Evolutionary conservation across 176 grass and related monocot species (phyloP).

Genomic region (Thinopyrum elongatum): DNA sequence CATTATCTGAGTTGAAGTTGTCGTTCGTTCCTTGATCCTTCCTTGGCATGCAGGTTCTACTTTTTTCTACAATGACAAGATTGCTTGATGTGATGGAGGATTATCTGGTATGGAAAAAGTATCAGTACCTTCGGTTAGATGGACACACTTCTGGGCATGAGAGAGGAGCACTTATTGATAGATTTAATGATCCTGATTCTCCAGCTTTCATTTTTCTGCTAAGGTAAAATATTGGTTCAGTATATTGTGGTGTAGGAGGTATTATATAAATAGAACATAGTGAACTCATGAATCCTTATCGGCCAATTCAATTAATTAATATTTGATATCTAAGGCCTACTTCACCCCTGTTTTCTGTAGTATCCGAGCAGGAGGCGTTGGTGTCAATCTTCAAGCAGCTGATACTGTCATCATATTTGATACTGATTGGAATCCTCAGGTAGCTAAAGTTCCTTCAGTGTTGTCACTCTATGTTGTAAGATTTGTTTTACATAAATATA

Average conservation of each 20-base stretch:
- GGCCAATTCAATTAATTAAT: conserved; percentile 9
- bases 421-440: conserved; percentile 99
- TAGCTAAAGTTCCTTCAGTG: conserved; percentile 33
- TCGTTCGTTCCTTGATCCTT: conserved; percentile 23
- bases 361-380: conserved; percentile 97
- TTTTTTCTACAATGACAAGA: conserved; percentile 99
- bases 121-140: conserved; percentile 96
- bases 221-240: conserved; percentile 50
- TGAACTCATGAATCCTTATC: background rate
- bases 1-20: conserved; percentile 8
- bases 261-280: conserved; percentile 15
- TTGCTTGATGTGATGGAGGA: conserved; percentile 99
- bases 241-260: conserved; percentile 5
- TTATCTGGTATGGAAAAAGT: conserved; percentile 85
- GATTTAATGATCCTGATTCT: conserved; percentile 85
- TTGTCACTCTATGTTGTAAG: conserved; percentile 17
- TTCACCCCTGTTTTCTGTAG: conserved; percentile 43
- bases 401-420: conserved; percentile 99
- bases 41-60: conserved; percentile 63
- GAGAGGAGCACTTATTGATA: conserved; percentile 90
- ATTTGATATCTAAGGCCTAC: conserved; percentile 24
- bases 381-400: conserved; percentile 98
- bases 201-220: conserved; percentile 94
- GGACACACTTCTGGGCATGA: conserved; percentile 94
- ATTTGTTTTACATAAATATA: background rate